Evolutionary conservation across 2,329 filamentous ascomycete genomes (phyloP).

Genomic region (Mollisia scopiformis): DNA sequence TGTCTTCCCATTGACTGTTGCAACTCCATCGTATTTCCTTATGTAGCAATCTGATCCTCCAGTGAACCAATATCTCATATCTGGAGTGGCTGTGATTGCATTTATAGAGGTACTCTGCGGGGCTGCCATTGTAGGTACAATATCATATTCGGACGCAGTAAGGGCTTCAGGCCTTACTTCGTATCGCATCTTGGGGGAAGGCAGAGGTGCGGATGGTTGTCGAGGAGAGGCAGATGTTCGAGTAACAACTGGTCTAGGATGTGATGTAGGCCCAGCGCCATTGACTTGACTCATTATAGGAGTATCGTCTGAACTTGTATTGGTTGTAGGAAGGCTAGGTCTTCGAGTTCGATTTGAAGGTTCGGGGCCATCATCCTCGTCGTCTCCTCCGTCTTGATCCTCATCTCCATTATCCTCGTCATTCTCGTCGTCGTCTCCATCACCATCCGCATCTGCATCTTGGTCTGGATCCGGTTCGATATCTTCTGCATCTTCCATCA

Average conservation of each 20-base stretch:
- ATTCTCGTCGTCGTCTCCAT: constrained; percentile 38
- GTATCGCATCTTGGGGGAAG: constrained; percentile 55
- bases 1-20: constrained; percentile 93
- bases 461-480: constrained; percentile 36
- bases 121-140: constrained; percentile 94
- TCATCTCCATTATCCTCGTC: constrained; percentile 46
- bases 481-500: constrained; percentile 53
- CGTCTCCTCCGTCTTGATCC: constrained; percentile 50
- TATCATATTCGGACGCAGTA: constrained; percentile 83
- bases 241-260: constrained; percentile 31
- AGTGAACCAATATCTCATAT: constrained; percentile 93
- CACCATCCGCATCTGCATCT: constrained; percentile 38
- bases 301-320: constrained; percentile 33
- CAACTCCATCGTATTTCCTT: constrained; percentile 92
- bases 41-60: constrained; percentile 96
- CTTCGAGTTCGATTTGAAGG: constrained; percentile 29
- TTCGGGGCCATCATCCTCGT: constrained; percentile 40
- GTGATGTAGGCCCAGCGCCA: constrained; percentile 33
- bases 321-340: constrained; percentile 31
- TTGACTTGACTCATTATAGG: constrained; percentile 29
- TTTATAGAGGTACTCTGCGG: constrained; percentile 97
- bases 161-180: constrained; percentile 77
- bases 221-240: constrained; percentile 36
- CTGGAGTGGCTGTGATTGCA: constrained; percentile 85
- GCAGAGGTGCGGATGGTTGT: constrained; percentile 38